Evolutionary conservation across 495 filamentous ascomycete genomes (phyloP).

Genomic region (Aspergillus sclerotioniger): DNA sequence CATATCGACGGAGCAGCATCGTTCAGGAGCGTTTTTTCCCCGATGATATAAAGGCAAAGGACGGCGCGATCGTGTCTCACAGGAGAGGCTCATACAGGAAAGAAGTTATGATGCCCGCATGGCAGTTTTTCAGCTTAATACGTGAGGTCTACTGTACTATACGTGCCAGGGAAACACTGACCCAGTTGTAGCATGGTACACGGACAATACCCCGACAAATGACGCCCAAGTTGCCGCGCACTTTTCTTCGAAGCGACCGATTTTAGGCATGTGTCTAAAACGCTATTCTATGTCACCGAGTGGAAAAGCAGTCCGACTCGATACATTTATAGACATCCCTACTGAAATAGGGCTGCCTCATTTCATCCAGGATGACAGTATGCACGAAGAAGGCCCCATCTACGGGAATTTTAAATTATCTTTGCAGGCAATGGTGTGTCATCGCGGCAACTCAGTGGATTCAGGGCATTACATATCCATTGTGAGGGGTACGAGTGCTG

Average conservation of each 20-base stretch:
- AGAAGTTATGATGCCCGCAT: slow-evolving; percentile 92
- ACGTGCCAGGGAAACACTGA: slow-evolving; percentile 34
- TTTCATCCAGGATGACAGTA: slow-evolving; percentile 79
- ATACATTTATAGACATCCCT: slow-evolving; percentile 88
- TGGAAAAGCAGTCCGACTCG: slow-evolving; percentile 64
- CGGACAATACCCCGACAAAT: slow-evolving; percentile 66
- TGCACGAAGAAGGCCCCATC: slow-evolving; percentile 60
- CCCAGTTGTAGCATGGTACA: slow-evolving; percentile 53
- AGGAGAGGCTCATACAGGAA: slow-evolving; percentile 59
- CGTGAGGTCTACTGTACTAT: slow-evolving; percentile 48
- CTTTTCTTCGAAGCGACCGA: slow-evolving; percentile 71
- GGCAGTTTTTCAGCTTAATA: slow-evolving; percentile 94
- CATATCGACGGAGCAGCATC: slow-evolving; percentile 56
- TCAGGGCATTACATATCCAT: slow-evolving; percentile 90
- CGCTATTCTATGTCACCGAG: slow-evolving; percentile 74
- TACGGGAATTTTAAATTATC: slow-evolving; percentile 85
- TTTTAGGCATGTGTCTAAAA: slow-evolving; percentile 89
- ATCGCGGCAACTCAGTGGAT: slow-evolving; percentile 83
- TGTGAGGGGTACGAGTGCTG: slow-evolving; percentile 59
- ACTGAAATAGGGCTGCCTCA: slow-evolving; percentile 83
- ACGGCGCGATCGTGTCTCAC: slow-evolving; percentile 18
- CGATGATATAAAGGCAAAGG: slow-evolving; percentile 34
- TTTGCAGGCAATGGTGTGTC: slow-evolving; percentile 86
- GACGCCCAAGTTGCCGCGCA: slow-evolving; percentile 71
- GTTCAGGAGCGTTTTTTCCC: slow-evolving; percentile 59